Conservation (phyloP, 257 asterid species). For the Rauvolfia tetraphylla region DNA sequence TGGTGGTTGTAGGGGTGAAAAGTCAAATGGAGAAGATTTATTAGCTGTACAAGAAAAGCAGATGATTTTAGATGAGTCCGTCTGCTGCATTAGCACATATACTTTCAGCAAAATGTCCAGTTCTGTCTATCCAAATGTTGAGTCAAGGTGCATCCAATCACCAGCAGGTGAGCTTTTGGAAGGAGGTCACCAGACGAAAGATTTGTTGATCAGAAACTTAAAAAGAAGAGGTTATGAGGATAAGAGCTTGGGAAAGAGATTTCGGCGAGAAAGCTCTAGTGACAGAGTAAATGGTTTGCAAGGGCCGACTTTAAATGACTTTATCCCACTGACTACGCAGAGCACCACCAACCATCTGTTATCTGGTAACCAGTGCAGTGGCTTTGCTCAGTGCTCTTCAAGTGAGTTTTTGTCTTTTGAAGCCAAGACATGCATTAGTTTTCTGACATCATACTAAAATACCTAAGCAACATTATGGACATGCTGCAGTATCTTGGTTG, state of each 20-base stretch:
- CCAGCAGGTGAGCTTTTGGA: not conserved
- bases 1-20: slow-evolving; percentile 14
- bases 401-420: slow-evolving; percentile 19
- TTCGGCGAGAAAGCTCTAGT: not conserved
- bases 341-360: slow-evolving; percentile 3
- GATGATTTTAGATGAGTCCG: not conserved
- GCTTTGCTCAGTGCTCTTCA: slow-evolving; percentile 14
- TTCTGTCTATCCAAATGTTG: not conserved
- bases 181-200: not conserved
- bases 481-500: not conserved
- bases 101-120: not conserved
- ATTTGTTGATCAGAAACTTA: slow-evolving; percentile 3
- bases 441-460: not conserved
- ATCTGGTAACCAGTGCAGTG: not conserved
- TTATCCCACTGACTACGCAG: slow-evolving; percentile 12
- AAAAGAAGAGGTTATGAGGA: not conserved
- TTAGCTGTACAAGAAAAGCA: slow-evolving; percentile 20
- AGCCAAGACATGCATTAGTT: not conserved
- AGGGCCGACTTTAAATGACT: slow-evolving; percentile 4
- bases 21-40: slow-evolving; percentile 15
- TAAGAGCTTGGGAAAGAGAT: not conserved
- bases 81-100: not conserved
- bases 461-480: not conserved
- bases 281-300: slow-evolving; percentile 2
- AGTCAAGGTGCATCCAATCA: not conserved